phyloP scores from a whole-genome alignment of 78 protist genomes.

The Mastigamoeba balamuthi region DNA sequence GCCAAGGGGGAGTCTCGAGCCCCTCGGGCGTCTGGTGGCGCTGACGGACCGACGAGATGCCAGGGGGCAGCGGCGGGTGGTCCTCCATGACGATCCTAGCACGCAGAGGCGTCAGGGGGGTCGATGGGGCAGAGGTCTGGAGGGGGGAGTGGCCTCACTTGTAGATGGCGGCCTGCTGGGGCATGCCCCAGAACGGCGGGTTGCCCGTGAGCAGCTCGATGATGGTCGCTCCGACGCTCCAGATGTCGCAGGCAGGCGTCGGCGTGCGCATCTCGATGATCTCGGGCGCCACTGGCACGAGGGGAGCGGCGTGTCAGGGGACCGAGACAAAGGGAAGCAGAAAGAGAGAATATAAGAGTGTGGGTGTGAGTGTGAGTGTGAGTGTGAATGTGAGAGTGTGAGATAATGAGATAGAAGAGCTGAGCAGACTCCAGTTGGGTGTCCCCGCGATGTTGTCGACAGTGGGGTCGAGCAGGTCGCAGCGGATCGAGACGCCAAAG shows the following conservation, averaged over 20 bases:
- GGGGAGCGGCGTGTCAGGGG: not conserved
- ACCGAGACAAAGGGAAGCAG: too few relatives aligned
- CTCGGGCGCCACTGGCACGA: constrained; percentile 67
- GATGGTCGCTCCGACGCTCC: not conserved
- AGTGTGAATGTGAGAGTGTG: too few relatives aligned
- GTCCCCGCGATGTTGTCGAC: not conserved
- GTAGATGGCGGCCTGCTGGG: not conserved
- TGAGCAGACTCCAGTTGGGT: not conserved
- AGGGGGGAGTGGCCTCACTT: too few relatives aligned
- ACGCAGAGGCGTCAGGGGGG: too few relatives aligned
- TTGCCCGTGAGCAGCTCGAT: not conserved
- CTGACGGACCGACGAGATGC: not conserved
- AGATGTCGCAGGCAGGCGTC: not conserved
- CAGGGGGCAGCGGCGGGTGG: not conserved
- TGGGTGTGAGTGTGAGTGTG: too few relatives aligned
- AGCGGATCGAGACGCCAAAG: constrained; percentile 6
- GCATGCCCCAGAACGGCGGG: not conserved
- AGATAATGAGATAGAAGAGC: too few relatives aligned
- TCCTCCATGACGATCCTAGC: not conserved
- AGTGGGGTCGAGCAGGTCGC: not conserved
- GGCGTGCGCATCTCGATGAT: constrained; percentile 23
- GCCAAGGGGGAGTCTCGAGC: too few relatives aligned
- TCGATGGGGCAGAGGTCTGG: too few relatives aligned
- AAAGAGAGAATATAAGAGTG: too few relatives aligned
- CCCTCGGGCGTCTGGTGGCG: too few relatives aligned